Base-by-base conservation (phyloP, 495 filamentous ascomycete genomes). In the Podospora appendiculata region DNA sequence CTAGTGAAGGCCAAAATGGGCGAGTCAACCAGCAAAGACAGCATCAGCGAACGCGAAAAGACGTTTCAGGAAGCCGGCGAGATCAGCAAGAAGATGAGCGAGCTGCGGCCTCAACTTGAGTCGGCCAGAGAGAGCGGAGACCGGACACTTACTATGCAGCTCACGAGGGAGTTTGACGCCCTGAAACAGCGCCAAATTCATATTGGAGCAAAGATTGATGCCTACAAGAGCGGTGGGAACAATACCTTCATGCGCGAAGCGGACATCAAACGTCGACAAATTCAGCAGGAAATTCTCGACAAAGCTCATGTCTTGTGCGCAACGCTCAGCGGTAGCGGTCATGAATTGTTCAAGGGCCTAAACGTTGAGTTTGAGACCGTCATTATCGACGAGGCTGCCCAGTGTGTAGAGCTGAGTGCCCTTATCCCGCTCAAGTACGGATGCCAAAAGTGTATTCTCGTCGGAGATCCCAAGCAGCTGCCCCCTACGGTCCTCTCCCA, bases 331-430 rank as follows among this genome's bases (percentile, higher is more conserved):
- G 93, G 91, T 49, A 91, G 87, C 69, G 93, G 93, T 13, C 94
- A 97, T 58, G 94, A 98, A 47, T 96, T 98, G 85, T 95, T 98
- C 73, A 90, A 90, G 69, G 85, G 84, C 58, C 70, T 97, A 46
- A 91, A 87, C 58, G 89, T 97, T 48, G 93, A 97, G 66, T 97
- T 98, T 56, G 93, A 98, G 69, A 96, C 93, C 0, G 93, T 98
- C 55, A 86, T 98, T 61, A 95, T 98, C 60, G 93, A 98, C 60
- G 93, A 98, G 75, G 93, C 93, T 2, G 93, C 93, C 16, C 93
- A 98, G 74, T 98, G 90, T 54, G 93, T 98, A 56, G 93, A 98
- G 70, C 77, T 98, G 65, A 95, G 90, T 60, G 91, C 94, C 14
- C 79, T 98, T 17, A 98, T 98, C 56, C 93, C 93, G 6, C 78